Percentiles rank a stretch among this genome's conserved stretches.
Conservation (phyloP, 1,284 basidiomycete species). For the Tranzscheliella williamsii region DNA sequence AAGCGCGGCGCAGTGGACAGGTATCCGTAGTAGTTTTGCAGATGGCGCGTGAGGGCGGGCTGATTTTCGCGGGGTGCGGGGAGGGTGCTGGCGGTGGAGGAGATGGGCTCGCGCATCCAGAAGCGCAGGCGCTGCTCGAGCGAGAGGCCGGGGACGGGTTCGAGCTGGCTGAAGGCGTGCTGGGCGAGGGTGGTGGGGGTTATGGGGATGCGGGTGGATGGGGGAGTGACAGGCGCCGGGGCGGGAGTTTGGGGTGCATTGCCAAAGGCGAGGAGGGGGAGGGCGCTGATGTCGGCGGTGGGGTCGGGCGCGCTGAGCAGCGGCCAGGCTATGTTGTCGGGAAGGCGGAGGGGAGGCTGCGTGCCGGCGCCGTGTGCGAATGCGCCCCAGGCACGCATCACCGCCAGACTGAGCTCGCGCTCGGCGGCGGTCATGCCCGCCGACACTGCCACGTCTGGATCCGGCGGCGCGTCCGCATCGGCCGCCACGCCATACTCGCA, state of each 20-base stretch:
- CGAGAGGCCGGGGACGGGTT: conserved; percentile 2
- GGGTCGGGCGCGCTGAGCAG: too few relatives aligned
- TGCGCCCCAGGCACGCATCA: conserved; percentile 41
- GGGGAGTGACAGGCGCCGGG: not conserved
- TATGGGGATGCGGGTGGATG: too few relatives aligned
- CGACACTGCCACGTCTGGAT: too few relatives aligned
- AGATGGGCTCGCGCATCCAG: conserved; percentile 30
- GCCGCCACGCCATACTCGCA: too few relatives aligned
- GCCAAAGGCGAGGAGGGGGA: not conserved
- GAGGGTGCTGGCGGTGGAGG: conserved; percentile 1
- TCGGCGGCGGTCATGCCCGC: conserved; percentile 26
- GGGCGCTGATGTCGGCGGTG: too few relatives aligned
- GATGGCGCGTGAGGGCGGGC: conserved; percentile 4
- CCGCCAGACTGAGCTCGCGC: conserved; percentile 12
- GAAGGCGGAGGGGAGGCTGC: too few relatives aligned
- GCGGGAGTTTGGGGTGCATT: too few relatives aligned
- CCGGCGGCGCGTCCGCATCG: too few relatives aligned
- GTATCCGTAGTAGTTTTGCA: conserved; percentile 35
- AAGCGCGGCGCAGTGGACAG: conserved; percentile 10
- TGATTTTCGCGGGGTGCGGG: not conserved
- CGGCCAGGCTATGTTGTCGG: too few relatives aligned
- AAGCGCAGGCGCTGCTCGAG: conserved; percentile 17
- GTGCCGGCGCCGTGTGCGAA: too few relatives aligned
- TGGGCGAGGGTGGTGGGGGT: conserved; percentile 11
- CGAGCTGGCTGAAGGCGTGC: conserved; percentile 15